phyloP scores from a whole-genome alignment of 768 basidiomycete genomes.

The Lyophyllum atratum region DNA sequence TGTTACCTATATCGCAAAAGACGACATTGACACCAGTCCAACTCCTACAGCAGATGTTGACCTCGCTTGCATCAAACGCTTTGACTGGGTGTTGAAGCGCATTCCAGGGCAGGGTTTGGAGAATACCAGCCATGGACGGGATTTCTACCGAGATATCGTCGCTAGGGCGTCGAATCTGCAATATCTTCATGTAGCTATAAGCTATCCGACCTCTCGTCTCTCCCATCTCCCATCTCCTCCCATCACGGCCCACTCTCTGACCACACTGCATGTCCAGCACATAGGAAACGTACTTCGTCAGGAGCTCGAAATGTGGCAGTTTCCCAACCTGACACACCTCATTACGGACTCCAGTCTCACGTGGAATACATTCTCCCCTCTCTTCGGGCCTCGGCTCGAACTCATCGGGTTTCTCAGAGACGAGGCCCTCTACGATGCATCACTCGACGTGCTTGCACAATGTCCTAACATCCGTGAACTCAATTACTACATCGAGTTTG shows the following conservation, averaged over 20 bases:
- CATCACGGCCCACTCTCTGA: constrained; percentile 4
- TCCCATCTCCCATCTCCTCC: neutral
- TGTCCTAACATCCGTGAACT: constrained; percentile 13
- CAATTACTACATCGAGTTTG: constrained; percentile 5
- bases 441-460: neutral
- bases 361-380: neutral
- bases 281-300: constrained; percentile 3
- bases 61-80: constrained; percentile 8
- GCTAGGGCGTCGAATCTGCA: constrained; percentile 1
- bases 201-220: constrained; percentile 3
- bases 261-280: constrained; percentile 9
- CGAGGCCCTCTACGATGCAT: neutral
- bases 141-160: constrained; percentile 9
- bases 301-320: constrained; percentile 13
- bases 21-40: constrained; percentile 12
- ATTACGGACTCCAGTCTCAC: constrained; percentile 15
- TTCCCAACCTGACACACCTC: constrained; percentile 14
- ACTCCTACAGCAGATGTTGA: neutral
- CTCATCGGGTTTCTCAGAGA: constrained; percentile 13
- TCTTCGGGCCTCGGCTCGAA: constrained; percentile 12
- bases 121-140: constrained; percentile 1
- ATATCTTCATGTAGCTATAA: constrained; percentile 15
- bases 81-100: constrained; percentile 10
- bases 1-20: constrained; percentile 10
- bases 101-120: neutral